Conservation (phyloP, 257 asterid genomes). For the Nicotiana tabacum region DNA sequence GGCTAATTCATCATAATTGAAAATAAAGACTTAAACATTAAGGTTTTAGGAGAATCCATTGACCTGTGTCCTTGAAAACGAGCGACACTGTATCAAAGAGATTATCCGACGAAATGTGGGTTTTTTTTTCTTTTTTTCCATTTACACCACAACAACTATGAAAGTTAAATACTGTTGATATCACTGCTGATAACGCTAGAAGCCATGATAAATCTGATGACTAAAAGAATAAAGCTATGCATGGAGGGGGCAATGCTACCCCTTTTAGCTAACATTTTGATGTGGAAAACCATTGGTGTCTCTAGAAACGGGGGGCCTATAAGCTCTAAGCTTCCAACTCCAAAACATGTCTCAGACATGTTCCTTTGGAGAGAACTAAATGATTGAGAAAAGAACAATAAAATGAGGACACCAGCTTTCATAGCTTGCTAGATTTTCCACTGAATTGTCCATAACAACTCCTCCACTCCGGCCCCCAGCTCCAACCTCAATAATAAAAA, state of each 20-base stretch:
- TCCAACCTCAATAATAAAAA: too few relatives aligned
- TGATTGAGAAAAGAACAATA: neutral
- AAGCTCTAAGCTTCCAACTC: neutral
- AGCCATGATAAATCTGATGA: constrained; percentile 8
- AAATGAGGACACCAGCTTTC: constrained; percentile 16
- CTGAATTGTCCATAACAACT: neutral
- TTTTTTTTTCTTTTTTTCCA: too few relatives aligned
- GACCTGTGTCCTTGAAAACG: too few relatives aligned
- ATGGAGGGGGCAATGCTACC: constrained; percentile 31
- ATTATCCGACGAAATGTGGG: too few relatives aligned
- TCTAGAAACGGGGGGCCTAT: constrained; percentile 13
- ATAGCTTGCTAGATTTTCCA: constrained; percentile 5
- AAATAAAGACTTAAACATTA: too few relatives aligned
- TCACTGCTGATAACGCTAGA: neutral
- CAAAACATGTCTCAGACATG: constrained; percentile 78
- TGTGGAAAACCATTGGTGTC: constrained; percentile 26
- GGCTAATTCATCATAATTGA: too few relatives aligned
- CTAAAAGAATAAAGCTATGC: neutral
- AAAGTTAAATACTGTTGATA: too few relatives aligned
- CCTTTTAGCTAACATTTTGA: constrained; percentile 36
- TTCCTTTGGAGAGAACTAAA: constrained; percentile 15
- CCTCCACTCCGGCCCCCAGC: neutral
- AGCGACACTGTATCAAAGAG: too few relatives aligned
- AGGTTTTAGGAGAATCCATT: too few relatives aligned
- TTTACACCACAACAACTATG: too few relatives aligned